A percentile compares a stretch with the other conserved stretches of the same genome.
Conservation (phyloP, 164 flowering plant genomes). For the Vitis rotundifolia region DNA sequence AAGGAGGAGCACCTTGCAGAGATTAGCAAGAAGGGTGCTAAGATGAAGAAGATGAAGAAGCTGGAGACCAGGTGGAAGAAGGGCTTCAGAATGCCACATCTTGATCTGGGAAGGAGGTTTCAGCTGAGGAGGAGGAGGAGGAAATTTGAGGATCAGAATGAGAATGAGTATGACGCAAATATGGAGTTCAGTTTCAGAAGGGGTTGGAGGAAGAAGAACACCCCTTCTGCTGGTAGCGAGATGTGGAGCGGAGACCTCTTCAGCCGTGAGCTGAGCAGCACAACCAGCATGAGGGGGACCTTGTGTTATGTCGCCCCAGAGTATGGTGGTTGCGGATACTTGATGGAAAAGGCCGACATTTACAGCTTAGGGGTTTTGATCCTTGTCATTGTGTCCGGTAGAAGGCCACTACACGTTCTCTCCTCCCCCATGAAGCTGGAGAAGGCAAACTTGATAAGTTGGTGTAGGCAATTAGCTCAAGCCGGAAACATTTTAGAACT, state of each 20-base stretch:
- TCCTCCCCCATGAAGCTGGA: constrained; percentile 95
- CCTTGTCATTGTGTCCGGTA: constrained; percentile 88
- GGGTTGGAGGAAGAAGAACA: constrained; percentile 67
- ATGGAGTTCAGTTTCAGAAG: constrained; percentile 80
- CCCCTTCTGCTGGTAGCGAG: constrained; percentile 62
- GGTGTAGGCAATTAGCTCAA: constrained; percentile 86
- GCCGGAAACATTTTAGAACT: constrained; percentile 76
- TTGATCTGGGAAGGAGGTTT: constrained; percentile 44
- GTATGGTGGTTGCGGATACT: constrained; percentile 77
- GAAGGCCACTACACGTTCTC: constrained; percentile 89
- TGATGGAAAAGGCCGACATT: constrained; percentile 94
- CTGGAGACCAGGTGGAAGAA: constrained; percentile 53
- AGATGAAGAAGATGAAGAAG: constrained; percentile 35
- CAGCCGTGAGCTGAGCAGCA: constrained; percentile 95
- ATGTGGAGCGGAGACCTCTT: constrained; percentile 93
- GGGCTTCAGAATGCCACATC: constrained; percentile 50
- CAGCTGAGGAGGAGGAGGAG: constrained; percentile 34
- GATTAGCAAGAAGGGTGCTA: constrained; percentile 54
- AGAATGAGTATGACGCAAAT: constrained; percentile 26
- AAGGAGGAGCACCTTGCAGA: constrained; percentile 82
- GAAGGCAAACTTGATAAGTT: constrained; percentile 90
- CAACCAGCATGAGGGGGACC: constrained; percentile 99
- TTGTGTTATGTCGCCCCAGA: constrained; percentile 97
- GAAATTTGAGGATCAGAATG: constrained; percentile 26
- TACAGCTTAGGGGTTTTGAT: constrained; percentile 92